Percentiles rank a stretch among this genome's conserved stretches.
Conservation (phyloP, 2,329 filamentous ascomycete species). For the Diaporthe aspalathi region DNA sequence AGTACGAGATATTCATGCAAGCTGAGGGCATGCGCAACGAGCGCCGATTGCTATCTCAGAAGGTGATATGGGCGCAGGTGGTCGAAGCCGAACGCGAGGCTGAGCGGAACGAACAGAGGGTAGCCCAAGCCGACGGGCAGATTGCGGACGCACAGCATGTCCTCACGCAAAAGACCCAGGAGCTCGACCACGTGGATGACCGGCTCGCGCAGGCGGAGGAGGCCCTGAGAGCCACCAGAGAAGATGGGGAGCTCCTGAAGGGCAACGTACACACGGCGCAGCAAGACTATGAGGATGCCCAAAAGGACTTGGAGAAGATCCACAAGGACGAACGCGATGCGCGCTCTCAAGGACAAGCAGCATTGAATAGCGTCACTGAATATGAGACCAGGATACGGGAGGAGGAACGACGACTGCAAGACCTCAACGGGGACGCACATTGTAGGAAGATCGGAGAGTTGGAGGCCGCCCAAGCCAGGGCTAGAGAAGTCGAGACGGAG, state of each 20-base stretch:
- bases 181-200: conserved; percentile 53
- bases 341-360: conserved; percentile 65
- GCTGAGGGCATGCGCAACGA: conserved; percentile 73
- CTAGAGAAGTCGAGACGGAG: conserved; percentile 55
- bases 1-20: conserved; percentile 73
- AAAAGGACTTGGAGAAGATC: conserved; percentile 65
- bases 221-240: conserved; percentile 57
- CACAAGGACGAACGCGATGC: conserved; percentile 76
- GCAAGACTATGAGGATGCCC: conserved; percentile 63
- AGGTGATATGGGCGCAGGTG: conserved; percentile 91
- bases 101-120: conserved; percentile 49
- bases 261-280: conserved; percentile 62
- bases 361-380: conserved; percentile 59
- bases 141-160: conserved; percentile 56
- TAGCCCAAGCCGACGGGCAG: conserved; percentile 53
- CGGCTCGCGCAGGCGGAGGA: conserved; percentile 59
- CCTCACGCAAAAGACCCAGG: conserved; percentile 59
- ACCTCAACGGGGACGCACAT: conserved; percentile 77
- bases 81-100: conserved; percentile 75
- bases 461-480: conserved; percentile 65
- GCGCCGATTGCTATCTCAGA: conserved; percentile 68
- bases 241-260: conserved; percentile 58
- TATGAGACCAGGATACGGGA: conserved; percentile 61
- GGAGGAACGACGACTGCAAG: conserved; percentile 72
- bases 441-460: conserved; percentile 70